Evolutionary conservation across 257 asterid genomes (phyloP), one percentile per base, ranked within the genome.

Genomic region (Ligustrum vulgare): DNA sequence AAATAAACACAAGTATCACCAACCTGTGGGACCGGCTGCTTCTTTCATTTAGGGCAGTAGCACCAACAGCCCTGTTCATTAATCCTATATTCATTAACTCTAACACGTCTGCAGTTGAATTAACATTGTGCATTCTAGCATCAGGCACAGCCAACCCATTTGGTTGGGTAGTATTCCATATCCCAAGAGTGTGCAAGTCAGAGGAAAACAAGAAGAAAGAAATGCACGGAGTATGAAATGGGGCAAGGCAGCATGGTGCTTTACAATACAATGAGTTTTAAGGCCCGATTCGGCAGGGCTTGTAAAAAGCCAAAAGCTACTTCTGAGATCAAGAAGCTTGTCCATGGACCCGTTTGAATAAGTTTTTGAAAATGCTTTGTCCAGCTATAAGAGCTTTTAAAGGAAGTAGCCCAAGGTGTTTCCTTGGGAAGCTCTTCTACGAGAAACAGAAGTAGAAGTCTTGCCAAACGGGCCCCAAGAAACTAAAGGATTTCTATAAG

Each of bases 131-230:
- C 97, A 92, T 87, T 84, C 92, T 94, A 75, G 98, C 98, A 88
- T 92, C 96, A 54, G 98, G 98, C 74, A 94, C 97, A 72, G 96
- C 92, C 77, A 94, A 83, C 77, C 98, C 98, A 77, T 94, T 94
- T 34, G 98, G 98, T 79, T 90, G 98, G 70, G 98, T 72, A 69
- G 86, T 85, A 84, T 79, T 91, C 95, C 94, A 92, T 80, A 94
- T 94, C 91, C 98, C 98, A 66, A 94, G 97, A 74, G 98, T 94
- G 82, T 68, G 97, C 83, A 83, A 88, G 97, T 94, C 79, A 94
- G 90, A 68, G 92, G 66, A 58, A 89, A 82, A 79, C 91, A 77
- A 80, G 36, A 75, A 49, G 34, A 28, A 31, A 54, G 22, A 28
- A 67, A 70, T 23, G 51, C 22, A 54, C 20, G 22, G 12, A 25